Conservation (phyloP, 1,284 basidiomycete genomes). For the Malassezia restricta region DNA sequence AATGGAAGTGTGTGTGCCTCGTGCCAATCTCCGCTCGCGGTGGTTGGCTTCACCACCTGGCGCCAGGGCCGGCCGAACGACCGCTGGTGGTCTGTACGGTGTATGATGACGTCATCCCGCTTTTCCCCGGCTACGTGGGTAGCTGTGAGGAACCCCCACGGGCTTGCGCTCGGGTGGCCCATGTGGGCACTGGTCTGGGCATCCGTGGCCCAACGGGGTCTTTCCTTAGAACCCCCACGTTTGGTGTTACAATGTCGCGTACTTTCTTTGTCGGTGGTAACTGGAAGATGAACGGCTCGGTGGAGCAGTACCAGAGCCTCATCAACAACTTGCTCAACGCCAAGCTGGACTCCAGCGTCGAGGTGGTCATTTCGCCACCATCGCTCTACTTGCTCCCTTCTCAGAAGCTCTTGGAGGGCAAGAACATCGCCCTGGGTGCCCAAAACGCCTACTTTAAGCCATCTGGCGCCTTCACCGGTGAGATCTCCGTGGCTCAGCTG, state of each 20-base stretch:
- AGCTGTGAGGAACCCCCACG: too few relatives aligned
- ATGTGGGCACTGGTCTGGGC: too few relatives aligned
- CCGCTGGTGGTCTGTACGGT: background rate
- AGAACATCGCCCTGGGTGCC: conserved; percentile 55
- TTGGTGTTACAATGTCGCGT: conserved; percentile 24
- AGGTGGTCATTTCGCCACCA: conserved; percentile 44
- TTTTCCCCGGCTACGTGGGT: background rate
- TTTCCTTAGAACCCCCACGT: background rate
- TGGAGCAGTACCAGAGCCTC: conserved; percentile 38
- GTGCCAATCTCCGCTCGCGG: background rate
- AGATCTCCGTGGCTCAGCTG: conserved; percentile 54
- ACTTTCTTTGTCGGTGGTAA: conserved; percentile 43
- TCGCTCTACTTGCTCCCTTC: conserved; percentile 37
- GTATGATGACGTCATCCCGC: too few relatives aligned
- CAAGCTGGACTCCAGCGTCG: conserved; percentile 37
- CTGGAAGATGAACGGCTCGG: conserved; percentile 47
- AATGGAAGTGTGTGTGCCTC: conserved; percentile 1
- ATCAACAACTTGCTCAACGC: conserved; percentile 28
- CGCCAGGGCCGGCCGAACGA: background rate
- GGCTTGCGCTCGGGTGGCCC: too few relatives aligned
- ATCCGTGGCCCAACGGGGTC: too few relatives aligned
- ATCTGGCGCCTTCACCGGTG: conserved; percentile 77
- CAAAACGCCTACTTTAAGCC: conserved; percentile 82
- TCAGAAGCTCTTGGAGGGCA: conserved; percentile 26
- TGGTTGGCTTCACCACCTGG: background rate